phyloP scores from a whole-genome alignment of 169 alveolate genomes.

The Plasmodium blacklocki region DNA sequence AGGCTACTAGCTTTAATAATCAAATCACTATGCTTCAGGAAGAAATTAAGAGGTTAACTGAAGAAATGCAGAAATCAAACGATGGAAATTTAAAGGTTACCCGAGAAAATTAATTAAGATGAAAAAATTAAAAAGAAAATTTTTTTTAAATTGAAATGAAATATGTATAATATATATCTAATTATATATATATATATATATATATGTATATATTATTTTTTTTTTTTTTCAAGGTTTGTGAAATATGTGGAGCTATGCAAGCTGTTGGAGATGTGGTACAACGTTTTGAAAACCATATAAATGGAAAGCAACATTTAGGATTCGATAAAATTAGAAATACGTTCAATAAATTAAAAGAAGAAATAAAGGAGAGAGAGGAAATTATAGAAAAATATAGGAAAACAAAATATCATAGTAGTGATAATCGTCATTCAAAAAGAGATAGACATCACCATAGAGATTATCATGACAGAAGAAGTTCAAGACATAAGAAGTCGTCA shows the following conservation, averaged over 20 bases:
- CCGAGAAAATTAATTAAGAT: not conserved
- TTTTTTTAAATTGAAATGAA: too few species aligned
- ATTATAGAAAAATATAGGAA: conserved; percentile 63
- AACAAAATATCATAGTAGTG: conserved; percentile 17
- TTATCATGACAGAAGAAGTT: conserved; percentile 46
- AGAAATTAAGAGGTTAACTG: conserved; percentile 66
- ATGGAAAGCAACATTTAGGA: conserved; percentile 85
- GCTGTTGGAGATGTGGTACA: conserved; percentile 80
- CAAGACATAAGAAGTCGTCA: conserved; percentile 51
- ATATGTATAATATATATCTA: not conserved
- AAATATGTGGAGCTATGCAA: conserved; percentile 84
- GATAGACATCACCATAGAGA: conserved; percentile 19
- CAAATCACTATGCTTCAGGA: conserved; percentile 80
- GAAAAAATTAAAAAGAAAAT: too few species aligned
- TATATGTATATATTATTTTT: not conserved
- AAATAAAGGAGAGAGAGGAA: conserved; percentile 42
- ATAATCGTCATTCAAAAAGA: conserved; percentile 11
- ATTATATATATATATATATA: conserved; percentile 5
- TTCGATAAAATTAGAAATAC: conserved; percentile 71
- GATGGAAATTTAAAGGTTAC: conserved; percentile 49
- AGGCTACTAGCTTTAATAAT: conserved; percentile 79
- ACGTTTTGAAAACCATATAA: conserved; percentile 80
- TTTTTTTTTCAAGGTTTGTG: conserved; percentile 78
- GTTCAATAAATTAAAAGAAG: conserved; percentile 24
- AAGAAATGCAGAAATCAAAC: conserved; percentile 18